Conservation (phyloP, 257 asterid species). For the Fraxinus cuspidata region DNA sequence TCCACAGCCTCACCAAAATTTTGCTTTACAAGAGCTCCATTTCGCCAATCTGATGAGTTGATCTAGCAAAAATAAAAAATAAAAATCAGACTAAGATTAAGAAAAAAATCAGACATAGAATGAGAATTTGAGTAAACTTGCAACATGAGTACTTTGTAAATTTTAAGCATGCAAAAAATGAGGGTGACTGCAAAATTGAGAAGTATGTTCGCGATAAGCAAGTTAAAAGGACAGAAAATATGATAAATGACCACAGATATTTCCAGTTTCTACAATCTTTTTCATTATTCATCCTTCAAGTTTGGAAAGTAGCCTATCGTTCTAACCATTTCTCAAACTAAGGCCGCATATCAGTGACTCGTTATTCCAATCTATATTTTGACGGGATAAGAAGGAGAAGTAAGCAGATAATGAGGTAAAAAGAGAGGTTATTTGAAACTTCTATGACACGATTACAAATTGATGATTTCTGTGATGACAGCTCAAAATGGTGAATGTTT, state of each 20-base stretch:
- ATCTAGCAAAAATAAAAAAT: constrained; percentile 44
- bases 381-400: background rate
- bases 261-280: background rate
- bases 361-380: background rate
- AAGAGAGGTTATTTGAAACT: background rate
- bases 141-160: background rate
- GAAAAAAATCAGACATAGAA: constrained; percentile 19
- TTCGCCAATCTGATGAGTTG: constrained; percentile 98
- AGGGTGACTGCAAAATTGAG: background rate
- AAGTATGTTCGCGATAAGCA: background rate
- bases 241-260: background rate
- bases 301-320: background rate
- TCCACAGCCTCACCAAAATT: constrained; percentile 96
- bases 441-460: background rate
- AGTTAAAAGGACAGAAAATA: background rate
- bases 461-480: background rate
- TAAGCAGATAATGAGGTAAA: background rate
- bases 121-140: constrained; percentile 13
- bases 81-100: constrained; percentile 41
- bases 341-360: background rate
- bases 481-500: background rate
- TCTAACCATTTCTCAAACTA: background rate
- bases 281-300: background rate
- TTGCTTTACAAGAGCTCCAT: constrained; percentile 87
- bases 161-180: background rate